phyloP scores from a whole-genome alignment of 2,329 filamentous ascomycete species.

The Aspergillus caelatus region DNA sequence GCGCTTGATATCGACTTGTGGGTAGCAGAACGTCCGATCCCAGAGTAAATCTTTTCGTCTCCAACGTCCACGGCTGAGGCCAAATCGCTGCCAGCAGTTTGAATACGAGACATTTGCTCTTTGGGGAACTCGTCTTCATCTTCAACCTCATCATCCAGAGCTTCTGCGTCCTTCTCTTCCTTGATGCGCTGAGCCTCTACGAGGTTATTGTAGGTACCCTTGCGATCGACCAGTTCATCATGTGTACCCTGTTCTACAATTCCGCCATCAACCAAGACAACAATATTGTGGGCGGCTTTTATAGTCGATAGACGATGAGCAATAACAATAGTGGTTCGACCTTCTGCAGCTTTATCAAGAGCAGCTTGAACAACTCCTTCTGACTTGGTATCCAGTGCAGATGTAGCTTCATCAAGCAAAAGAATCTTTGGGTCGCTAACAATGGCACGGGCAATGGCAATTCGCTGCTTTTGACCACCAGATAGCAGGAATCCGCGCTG shows the following conservation, averaged over 20 bases:
- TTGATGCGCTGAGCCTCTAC: constrained; percentile 85
- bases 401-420: constrained; percentile 92
- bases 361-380: constrained; percentile 94
- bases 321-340: constrained; percentile 93
- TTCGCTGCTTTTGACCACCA: constrained; percentile 95
- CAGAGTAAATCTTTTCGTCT: constrained; percentile 33
- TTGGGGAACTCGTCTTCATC: constrained; percentile 29
- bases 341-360: constrained; percentile 79
- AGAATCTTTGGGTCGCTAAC: constrained; percentile 91
- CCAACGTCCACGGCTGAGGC: constrained; percentile 30
- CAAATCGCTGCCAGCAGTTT: constrained; percentile 35
- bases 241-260: constrained; percentile 94
- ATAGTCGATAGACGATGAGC: constrained; percentile 95
- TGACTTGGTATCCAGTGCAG: constrained; percentile 88
- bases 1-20: constrained; percentile 67
- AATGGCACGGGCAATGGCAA: constrained; percentile 88
- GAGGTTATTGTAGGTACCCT: constrained; percentile 78
- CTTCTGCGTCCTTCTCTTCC: constrained; percentile 52
- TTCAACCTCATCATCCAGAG: constrained; percentile 28
- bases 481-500: constrained; percentile 90
- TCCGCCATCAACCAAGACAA: constrained; percentile 82
- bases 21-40: constrained; percentile 50
- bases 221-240: constrained; percentile 70
- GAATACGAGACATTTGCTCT: constrained; percentile 34
- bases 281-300: constrained; percentile 90